Evolutionary conservation across 257 asterid genomes (phyloP).

Genomic region (Ligustrum vulgare): DNA sequence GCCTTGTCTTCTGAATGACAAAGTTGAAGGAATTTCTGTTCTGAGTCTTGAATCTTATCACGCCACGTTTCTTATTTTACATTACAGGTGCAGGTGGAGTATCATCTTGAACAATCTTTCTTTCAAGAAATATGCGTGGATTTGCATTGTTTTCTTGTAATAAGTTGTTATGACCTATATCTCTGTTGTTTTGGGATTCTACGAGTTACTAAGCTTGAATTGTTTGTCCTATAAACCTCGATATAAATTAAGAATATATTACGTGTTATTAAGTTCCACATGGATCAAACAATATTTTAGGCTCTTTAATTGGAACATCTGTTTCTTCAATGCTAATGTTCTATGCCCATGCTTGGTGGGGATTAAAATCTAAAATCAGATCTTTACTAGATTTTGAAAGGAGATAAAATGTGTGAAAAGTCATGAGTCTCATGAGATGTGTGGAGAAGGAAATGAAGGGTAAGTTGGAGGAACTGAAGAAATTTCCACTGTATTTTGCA

Average conservation of each 20-base stretch:
- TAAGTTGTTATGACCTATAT: neutral
- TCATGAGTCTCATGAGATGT: too few relatives aligned
- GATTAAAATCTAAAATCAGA: too few relatives aligned
- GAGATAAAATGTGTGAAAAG: too few relatives aligned
- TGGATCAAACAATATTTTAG: neutral
- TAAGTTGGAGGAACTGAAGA: slow-evolving; percentile 54
- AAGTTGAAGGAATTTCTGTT: neutral
- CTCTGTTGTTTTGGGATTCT: neutral
- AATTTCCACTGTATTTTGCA: slow-evolving; percentile 77
- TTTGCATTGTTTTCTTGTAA: neutral
- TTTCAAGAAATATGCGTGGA: neutral
- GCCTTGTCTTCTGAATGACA: neutral
- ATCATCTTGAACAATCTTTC: neutral
- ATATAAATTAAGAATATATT: neutral
- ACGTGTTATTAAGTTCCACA: neutral
- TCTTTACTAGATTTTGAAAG: too few relatives aligned
- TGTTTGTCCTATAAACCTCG: neutral
- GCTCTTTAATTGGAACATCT: neutral
- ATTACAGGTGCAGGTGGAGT: neutral
- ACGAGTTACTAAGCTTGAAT: neutral
- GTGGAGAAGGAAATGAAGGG: slow-evolving; percentile 51
- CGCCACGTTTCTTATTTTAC: neutral
- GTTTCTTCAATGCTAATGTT: neutral
- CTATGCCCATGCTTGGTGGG: too few relatives aligned
- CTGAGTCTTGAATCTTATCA: neutral